These are phyloP conservation scores for Wickerhamomyces silvicola DNA, from an alignment of 805 yeast genomes.

Conservation along the genomic window DNA sequence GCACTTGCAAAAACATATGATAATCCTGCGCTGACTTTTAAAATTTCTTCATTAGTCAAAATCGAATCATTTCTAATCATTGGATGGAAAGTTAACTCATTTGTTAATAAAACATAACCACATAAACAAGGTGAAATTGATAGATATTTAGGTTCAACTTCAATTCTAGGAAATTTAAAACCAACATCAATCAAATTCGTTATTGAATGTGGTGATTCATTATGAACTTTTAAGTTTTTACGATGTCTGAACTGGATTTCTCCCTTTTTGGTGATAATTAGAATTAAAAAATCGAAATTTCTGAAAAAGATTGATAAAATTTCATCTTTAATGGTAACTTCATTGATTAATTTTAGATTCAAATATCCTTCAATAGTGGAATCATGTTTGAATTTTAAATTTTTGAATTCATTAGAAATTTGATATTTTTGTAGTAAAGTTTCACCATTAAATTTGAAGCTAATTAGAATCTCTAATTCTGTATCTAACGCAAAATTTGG, in stretches of 20 bases:
- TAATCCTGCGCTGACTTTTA: slow-evolving; percentile 45
- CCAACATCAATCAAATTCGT: slow-evolving; percentile 48
- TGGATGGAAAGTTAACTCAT: slow-evolving; percentile 11
- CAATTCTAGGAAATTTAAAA: slow-evolving; percentile 37
- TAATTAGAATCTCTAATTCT: slow-evolving; percentile 39
- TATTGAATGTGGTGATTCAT: slow-evolving; percentile 27
- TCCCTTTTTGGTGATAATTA: slow-evolving; percentile 38
- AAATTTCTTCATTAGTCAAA: slow-evolving; percentile 11
- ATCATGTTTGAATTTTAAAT: slow-evolving; percentile 15
- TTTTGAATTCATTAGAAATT: slow-evolving; percentile 16
- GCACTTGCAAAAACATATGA: slow-evolving; percentile 65
- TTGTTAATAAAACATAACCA: slow-evolving; percentile 30
- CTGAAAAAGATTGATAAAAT: slow-evolving; percentile 28
- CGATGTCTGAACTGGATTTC: slow-evolving; percentile 40
- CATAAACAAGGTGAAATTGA: slow-evolving; percentile 47
- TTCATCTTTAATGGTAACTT: slow-evolving; percentile 17
- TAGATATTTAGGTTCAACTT: slow-evolving; percentile 27
- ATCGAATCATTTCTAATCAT: background rate
- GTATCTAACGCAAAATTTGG: slow-evolving; percentile 37
- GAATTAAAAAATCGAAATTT: slow-evolving; percentile 33
- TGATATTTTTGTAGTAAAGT: slow-evolving; percentile 19
- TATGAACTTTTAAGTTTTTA: slow-evolving; percentile 18
- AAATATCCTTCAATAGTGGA: slow-evolving; percentile 16
- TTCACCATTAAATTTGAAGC: slow-evolving; percentile 24
- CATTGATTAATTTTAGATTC: slow-evolving; percentile 15